phyloP scores from a whole-genome alignment of 169 alveolate species.

The Eimeria tenella region DNA sequence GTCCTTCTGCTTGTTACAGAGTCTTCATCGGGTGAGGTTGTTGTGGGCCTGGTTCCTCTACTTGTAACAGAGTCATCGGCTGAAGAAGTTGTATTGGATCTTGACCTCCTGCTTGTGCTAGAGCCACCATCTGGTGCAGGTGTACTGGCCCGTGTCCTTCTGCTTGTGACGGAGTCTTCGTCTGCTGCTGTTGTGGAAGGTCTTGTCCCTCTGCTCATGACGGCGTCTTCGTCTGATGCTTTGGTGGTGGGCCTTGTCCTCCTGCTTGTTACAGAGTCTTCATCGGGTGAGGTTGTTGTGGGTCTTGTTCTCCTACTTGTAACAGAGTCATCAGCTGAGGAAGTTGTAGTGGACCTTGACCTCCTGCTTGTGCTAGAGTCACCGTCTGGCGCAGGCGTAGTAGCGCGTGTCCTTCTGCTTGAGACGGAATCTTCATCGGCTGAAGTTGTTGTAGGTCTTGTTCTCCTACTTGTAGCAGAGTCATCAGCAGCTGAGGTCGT shows the following conservation, averaged over 20 bases:
- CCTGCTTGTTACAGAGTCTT: not conserved
- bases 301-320: constrained; percentile 28
- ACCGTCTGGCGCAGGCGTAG: not conserved
- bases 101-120: not conserved
- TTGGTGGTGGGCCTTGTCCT: not conserved
- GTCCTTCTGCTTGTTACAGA: not conserved
- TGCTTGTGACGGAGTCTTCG: not conserved
- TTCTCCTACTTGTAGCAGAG: constrained; percentile 15
- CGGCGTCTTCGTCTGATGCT: not conserved
- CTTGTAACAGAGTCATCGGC: not conserved
- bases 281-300: not conserved
- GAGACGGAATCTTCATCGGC: not conserved
- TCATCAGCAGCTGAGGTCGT: not conserved
- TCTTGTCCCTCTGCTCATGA: not conserved
- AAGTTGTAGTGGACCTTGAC: not conserved
- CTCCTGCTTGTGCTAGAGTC: not conserved
- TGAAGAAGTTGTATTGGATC: not conserved
- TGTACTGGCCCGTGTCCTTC: not conserved
- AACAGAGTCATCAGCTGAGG: not conserved
- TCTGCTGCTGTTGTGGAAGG: not conserved
- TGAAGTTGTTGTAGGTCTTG: not conserved
- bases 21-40: not conserved
- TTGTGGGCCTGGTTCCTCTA: not conserved
- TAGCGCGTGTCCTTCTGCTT: not conserved
- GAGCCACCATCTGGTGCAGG: not conserved